These are phyloP conservation scores for Nematocida minor DNA, from an alignment of 371 early-diverging fungal species.

Conservation along the genomic window DNA sequence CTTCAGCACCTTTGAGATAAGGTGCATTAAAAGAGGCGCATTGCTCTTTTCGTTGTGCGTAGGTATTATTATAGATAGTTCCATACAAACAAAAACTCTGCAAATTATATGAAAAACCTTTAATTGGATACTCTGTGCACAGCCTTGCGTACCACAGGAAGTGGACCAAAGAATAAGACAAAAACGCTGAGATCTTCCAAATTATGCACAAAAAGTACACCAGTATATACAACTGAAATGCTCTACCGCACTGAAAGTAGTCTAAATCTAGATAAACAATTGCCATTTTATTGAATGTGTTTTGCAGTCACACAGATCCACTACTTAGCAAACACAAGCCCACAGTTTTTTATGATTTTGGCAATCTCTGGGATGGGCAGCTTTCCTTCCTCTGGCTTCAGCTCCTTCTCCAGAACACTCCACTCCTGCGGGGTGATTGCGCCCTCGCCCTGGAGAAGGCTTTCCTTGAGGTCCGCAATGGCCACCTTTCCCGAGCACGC, in stretches of 20 bases:
- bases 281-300: no score
- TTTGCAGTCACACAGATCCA: neutral
- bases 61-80: constrained; percentile 68
- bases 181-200: no score
- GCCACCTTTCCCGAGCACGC: neutral
- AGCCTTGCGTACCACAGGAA: neutral
- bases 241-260: no score
- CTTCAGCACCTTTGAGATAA: constrained; percentile 75
- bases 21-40: constrained; percentile 81
- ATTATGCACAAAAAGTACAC: no score
- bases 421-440: constrained; percentile 17
- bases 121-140: neutral
- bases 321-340: constrained; percentile 16
- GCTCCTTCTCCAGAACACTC: constrained; percentile 41
- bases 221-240: no score
- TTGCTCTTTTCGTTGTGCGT: constrained; percentile 97
- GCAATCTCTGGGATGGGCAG: constrained; percentile 8
- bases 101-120: neutral
- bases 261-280: no score
- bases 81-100: constrained; percentile 31
- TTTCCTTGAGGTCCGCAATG: constrained; percentile 23
- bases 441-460: neutral
- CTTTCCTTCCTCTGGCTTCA: constrained; percentile 10
- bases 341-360: constrained; percentile 41
- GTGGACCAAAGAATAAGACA: no score